These are phyloP conservation scores for Acephala macrosclerotiorum DNA, from an alignment of 2,329 filamentous ascomycete genomes.

Conservation along the genomic window DNA sequence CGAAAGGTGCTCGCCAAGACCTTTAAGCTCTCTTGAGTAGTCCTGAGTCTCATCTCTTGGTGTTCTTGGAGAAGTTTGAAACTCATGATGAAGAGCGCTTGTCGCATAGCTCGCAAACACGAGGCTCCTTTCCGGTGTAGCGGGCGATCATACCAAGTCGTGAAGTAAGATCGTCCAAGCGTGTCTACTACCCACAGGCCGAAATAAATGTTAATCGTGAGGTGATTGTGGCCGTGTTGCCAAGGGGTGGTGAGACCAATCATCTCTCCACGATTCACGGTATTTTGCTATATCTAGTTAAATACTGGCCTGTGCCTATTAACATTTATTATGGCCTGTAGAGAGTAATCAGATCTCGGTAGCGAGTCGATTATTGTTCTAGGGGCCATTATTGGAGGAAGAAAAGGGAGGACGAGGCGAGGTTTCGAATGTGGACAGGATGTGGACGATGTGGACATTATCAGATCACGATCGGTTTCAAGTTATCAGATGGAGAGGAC, in stretches of 20 bases:
- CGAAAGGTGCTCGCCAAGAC: conserved; percentile 11
- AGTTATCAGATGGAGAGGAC: conserved; percentile 17
- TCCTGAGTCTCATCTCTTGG: neutral
- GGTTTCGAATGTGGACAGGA: conserved; percentile 1
- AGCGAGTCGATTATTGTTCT: conserved; percentile 14
- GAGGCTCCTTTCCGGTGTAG: neutral
- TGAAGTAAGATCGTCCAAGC: conserved; percentile 10
- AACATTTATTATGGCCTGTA: too few relatives aligned
- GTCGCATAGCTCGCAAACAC: conserved; percentile 1
- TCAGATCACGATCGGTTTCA: conserved; percentile 17
- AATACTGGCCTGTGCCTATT: too few relatives aligned
- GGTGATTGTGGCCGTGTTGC: too few relatives aligned
- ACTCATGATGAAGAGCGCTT: neutral
- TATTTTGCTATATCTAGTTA: too few relatives aligned
- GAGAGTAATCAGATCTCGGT: conserved; percentile 23
- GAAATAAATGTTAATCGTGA: too few relatives aligned
- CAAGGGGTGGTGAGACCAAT: too few relatives aligned
- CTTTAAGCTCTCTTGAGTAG: conserved; percentile 11
- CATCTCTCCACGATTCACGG: too few relatives aligned
- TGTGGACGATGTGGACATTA: too few relatives aligned
- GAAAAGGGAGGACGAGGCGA: conserved; percentile 12
- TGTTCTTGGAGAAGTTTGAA: conserved; percentile 10
- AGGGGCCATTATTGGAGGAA: conserved; percentile 18
- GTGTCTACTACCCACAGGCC: too few relatives aligned
- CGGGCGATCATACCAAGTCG: conserved; percentile 19